These are phyloP conservation scores for Domatiomyces globalis DNA, from an alignment of 2,329 filamentous ascomycete species.

Conservation along the genomic window DNA sequence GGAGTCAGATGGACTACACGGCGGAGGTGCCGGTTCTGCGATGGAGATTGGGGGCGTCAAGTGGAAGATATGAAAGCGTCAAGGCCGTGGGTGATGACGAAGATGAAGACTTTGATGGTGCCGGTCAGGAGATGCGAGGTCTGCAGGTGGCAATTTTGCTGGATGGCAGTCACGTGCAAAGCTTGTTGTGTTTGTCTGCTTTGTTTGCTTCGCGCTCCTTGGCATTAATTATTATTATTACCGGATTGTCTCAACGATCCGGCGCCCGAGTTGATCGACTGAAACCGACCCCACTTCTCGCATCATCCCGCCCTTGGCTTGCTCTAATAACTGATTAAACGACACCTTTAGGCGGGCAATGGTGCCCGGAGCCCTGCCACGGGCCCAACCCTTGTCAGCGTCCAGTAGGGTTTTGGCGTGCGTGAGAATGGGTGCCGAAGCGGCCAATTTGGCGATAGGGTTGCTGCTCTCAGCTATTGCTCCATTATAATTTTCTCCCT, in stretches of 20 bases:
- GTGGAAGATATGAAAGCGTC: conserved; percentile 8
- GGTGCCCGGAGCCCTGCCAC: too few relatives aligned
- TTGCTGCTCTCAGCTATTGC: not conserved
- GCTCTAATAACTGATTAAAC: not conserved
- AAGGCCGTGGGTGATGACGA: conserved; percentile 5
- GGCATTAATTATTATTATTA: too few relatives aligned
- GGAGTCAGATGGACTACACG: not conserved
- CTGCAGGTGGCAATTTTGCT: not conserved
- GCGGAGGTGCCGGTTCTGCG: not conserved
- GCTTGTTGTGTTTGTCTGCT: not conserved
- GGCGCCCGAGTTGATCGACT: not conserved
- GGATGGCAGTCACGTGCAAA: not conserved
- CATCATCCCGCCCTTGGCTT: not conserved
- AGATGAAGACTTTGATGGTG: conserved; percentile 6
- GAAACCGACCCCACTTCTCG: not conserved
- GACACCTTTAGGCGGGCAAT: not conserved
- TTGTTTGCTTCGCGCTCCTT: too few relatives aligned
- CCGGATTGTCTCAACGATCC: not conserved
- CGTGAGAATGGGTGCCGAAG: not conserved
- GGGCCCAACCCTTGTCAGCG: too few relatives aligned
- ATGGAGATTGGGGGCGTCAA: not conserved
- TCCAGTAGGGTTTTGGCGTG: not conserved
- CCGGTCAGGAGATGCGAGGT: conserved; percentile 2
- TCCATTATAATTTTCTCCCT: not conserved
- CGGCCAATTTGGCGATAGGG: not conserved